phyloP scores from a whole-genome alignment of 345 rosid species.

The Salix koriyanagi region DNA sequence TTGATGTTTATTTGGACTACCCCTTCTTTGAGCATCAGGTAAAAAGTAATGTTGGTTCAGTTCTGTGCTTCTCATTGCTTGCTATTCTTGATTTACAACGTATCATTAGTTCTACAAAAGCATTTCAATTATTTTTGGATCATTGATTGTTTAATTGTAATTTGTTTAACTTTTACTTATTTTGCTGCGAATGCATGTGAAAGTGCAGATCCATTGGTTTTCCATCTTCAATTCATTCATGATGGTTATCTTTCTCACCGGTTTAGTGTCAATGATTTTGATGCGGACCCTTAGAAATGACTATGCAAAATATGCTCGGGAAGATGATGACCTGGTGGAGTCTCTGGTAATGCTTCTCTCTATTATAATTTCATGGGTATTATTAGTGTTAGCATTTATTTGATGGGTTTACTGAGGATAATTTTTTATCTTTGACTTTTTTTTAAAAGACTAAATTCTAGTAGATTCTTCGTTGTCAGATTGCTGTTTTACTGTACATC shows the following conservation, averaged over 20 bases:
- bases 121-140: not conserved
- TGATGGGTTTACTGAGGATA: not conserved
- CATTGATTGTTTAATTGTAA: not conserved
- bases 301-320: conserved; percentile 94
- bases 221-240: conserved; percentile 94
- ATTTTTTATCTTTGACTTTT: not conserved
- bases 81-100: not conserved
- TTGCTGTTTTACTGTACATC: not conserved
- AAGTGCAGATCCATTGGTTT: conserved; percentile 88
- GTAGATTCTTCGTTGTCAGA: not conserved
- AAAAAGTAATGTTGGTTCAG: conserved; percentile 1
- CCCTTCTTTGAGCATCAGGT: conserved; percentile 99
- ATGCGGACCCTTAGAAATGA: conserved; percentile 95
- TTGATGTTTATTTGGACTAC: conserved; percentile 87
- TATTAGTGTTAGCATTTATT: not conserved
- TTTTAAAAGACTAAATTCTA: not conserved
- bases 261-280: conserved; percentile 93
- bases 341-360: conserved; percentile 55
- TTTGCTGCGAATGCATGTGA: not conserved
- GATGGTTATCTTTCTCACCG: conserved; percentile 98
- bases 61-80: not conserved
- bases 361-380: not conserved
- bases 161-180: not conserved
- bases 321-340: conserved; percentile 93
- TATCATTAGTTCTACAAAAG: not conserved